phyloP scores from a whole-genome alignment of 1,139 yeast species.

The Kluyveromyces marxianus region DNA sequence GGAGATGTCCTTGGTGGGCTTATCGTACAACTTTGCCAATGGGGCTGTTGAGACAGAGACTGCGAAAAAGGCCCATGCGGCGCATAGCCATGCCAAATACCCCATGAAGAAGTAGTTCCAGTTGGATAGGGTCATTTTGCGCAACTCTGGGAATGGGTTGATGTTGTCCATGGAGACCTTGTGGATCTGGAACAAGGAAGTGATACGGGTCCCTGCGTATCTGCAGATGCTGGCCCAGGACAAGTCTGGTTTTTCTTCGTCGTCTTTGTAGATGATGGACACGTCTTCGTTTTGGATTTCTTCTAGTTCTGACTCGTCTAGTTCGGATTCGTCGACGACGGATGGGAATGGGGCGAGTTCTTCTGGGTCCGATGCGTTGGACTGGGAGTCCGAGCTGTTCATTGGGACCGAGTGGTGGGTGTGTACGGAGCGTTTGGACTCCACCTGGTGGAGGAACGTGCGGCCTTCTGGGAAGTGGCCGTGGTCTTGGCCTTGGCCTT shows the following conservation, averaged over 20 bases:
- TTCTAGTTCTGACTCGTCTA: constrained; percentile 3
- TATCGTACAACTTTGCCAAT: constrained; percentile 47
- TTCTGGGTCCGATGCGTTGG: no score
- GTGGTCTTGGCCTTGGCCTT: not conserved
- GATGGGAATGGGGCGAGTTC: no score
- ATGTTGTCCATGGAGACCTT: constrained; percentile 19
- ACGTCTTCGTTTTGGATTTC: constrained; percentile 7
- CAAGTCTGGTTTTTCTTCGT: constrained; percentile 25
- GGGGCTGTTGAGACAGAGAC: constrained; percentile 53
- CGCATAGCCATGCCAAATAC: constrained; percentile 70
- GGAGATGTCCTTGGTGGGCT: constrained; percentile 47
- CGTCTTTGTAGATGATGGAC: constrained; percentile 9
- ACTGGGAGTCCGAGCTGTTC: no score
- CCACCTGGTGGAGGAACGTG: no score
- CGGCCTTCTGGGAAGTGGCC: not conserved
- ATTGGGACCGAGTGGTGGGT: no score
- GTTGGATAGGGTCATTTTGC: constrained; percentile 48
- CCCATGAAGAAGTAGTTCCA: constrained; percentile 51
- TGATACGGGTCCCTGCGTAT: constrained; percentile 25
- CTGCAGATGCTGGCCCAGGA: constrained; percentile 15
- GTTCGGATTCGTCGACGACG: not conserved
- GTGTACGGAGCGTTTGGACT: no score
- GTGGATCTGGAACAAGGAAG: constrained; percentile 26
- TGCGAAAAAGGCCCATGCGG: constrained; percentile 70
- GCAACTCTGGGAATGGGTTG: constrained; percentile 50